phyloP scores from a whole-genome alignment of 768 basidiomycete genomes.

The Xerocomus spinulosus region DNA sequence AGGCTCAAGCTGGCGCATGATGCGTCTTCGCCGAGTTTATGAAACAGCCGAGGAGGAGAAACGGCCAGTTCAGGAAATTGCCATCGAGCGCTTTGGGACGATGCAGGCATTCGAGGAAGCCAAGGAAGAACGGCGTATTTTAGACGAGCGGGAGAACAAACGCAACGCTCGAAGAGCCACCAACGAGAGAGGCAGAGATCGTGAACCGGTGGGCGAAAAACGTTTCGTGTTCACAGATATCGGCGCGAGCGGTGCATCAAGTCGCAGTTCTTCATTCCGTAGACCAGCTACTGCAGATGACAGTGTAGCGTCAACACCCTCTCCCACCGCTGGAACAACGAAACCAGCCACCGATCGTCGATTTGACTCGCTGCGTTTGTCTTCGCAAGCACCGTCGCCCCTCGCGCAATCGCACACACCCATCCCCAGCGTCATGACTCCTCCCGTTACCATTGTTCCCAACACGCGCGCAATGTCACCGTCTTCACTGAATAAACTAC shows the following conservation, averaged over 20 bases:
- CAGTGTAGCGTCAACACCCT: slow-evolving; percentile 58
- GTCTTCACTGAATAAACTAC: slow-evolving; percentile 83
- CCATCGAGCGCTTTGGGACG: slow-evolving; percentile 82
- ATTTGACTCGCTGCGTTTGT: slow-evolving; percentile 57
- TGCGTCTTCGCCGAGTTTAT: slow-evolving; percentile 85
- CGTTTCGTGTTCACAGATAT: slow-evolving; percentile 68
- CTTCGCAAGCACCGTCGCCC: slow-evolving; percentile 57
- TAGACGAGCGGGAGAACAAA: slow-evolving; percentile 76
- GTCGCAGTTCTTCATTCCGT: slow-evolving; percentile 83
- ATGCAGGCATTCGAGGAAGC: slow-evolving; percentile 87
- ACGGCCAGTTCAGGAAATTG: slow-evolving; percentile 68
- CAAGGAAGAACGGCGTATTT: slow-evolving; percentile 73
- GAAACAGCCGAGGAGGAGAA: slow-evolving; percentile 88
- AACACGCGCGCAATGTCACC: slow-evolving; percentile 55
- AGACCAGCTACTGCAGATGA: slow-evolving; percentile 64
- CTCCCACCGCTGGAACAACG: slow-evolving; percentile 26
- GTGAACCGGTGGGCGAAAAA: slow-evolving; percentile 40
- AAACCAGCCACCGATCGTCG: slow-evolving; percentile 44
- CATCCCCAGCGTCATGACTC: slow-evolving; percentile 88
- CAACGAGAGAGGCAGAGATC: slow-evolving; percentile 37
- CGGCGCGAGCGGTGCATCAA: slow-evolving; percentile 57
- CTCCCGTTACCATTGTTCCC: slow-evolving; percentile 37
- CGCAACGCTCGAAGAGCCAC: slow-evolving; percentile 37
- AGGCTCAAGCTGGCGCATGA: slow-evolving; percentile 97
- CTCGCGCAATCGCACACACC: slow-evolving; percentile 69